phyloP scores from a whole-genome alignment of 345 rosid genomes.

The Bretschneidera sinensis region DNA sequence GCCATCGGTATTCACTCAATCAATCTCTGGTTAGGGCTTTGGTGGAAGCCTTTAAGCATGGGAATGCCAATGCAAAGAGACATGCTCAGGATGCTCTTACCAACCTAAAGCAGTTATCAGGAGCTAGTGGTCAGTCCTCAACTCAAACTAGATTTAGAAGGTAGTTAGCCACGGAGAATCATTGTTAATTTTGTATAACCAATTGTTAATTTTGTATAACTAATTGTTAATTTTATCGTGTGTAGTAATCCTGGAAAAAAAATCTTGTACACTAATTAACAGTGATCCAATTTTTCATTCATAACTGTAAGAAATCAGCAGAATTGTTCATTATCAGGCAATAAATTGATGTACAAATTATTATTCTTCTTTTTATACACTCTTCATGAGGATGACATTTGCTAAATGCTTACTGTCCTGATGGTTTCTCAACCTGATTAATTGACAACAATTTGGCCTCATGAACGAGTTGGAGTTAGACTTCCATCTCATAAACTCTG shows the following conservation, averaged over 20 bases:
- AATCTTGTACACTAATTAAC: constrained; percentile 12
- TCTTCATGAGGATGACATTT: neutral
- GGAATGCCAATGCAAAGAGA: constrained; percentile 28
- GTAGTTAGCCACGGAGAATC: constrained; percentile 7
- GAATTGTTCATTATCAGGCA: constrained; percentile 8
- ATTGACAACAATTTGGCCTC: no score
- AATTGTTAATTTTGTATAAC: neutral
- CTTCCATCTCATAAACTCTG: no score
- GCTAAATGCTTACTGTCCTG: neutral
- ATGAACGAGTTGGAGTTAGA: no score
- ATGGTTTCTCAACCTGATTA: neutral
- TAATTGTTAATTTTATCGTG: no score
- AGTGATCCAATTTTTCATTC: constrained; percentile 10
- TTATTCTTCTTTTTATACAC: neutral
- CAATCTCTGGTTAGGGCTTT: constrained; percentile 36
- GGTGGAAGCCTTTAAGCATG: constrained; percentile 37
- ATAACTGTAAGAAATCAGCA: constrained; percentile 2
- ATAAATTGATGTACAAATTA: constrained; percentile 7
- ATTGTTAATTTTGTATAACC: neutral
- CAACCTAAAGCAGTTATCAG: constrained; percentile 35
- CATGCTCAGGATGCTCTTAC: constrained; percentile 44
- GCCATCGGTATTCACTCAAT: constrained; percentile 26
- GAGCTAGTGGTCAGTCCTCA: constrained; percentile 23
- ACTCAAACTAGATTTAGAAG: constrained; percentile 21
- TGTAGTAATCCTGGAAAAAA: no score